A percentile compares a stretch with the other conserved stretches of the same genome.
These are phyloP conservation scores for Annulohypoxylon maeteangense DNA, from an alignment of 495 filamentous ascomycete genomes.

Conservation along the genomic window DNA sequence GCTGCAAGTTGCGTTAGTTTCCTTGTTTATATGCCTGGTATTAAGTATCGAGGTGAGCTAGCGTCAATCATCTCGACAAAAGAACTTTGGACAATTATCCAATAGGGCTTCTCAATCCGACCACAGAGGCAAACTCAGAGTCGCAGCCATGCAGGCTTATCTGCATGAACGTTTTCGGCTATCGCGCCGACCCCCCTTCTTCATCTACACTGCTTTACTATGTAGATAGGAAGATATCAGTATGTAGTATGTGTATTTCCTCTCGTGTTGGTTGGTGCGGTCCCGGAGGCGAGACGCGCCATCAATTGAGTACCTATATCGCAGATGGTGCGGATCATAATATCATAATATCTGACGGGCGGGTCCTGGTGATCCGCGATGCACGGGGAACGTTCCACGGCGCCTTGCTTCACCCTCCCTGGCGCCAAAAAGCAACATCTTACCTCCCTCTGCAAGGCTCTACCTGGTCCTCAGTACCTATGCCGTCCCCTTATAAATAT, in stretches of 20 bases:
- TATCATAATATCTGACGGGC: constrained; percentile 24
- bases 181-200: constrained; percentile 31
- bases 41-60: constrained; percentile 26
- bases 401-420: constrained; percentile 24
- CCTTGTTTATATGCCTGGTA: constrained; percentile 26
- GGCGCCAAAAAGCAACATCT: constrained; percentile 25
- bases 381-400: constrained; percentile 41
- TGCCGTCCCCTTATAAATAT: background rate
- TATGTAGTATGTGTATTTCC: constrained; percentile 11
- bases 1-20: constrained; percentile 27
- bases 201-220: constrained; percentile 9
- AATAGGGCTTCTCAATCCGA: constrained; percentile 29
- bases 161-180: constrained; percentile 42
- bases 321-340: constrained; percentile 25
- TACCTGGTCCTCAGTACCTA: background rate
- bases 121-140: constrained; percentile 26
- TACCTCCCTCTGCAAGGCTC: constrained; percentile 3
- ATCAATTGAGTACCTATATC: constrained; percentile 23
- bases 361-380: constrained; percentile 34
- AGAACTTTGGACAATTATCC: constrained; percentile 11
- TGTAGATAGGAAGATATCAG: background rate
- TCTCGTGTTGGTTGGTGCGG: constrained; percentile 26
- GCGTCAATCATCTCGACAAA: constrained; percentile 19
- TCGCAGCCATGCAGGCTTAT: constrained; percentile 41
- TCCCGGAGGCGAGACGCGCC: constrained; percentile 18